Evolutionary conservation across 2,329 filamentous ascomycete genomes (phyloP).

Genomic region (Colletotrichum sp.): DNA sequence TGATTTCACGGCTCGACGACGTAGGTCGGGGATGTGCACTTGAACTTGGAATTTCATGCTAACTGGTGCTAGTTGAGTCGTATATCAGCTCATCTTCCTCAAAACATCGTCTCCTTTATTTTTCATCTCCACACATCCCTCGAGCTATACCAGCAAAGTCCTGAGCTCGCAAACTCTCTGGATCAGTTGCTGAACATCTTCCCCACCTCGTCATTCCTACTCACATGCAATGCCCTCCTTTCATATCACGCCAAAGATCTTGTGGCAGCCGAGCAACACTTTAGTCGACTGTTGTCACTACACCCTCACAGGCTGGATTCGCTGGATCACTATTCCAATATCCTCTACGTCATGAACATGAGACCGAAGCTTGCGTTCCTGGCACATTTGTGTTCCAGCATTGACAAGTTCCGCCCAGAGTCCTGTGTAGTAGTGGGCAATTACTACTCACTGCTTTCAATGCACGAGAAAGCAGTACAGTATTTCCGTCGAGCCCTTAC

Average conservation of each 20-base stretch:
- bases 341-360: slow-evolving; percentile 89
- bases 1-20: slow-evolving; percentile 82
- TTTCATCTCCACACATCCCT: slow-evolving; percentile 92
- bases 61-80: slow-evolving; percentile 66
- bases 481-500: slow-evolving; percentile 95
- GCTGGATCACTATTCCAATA: slow-evolving; percentile 96
- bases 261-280: slow-evolving; percentile 67
- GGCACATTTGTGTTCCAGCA: slow-evolving; percentile 86
- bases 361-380: slow-evolving; percentile 91
- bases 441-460: slow-evolving; percentile 92
- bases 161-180: slow-evolving; percentile 75
- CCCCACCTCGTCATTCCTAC: slow-evolving; percentile 84
- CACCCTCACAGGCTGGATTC: slow-evolving; percentile 81
- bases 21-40: slow-evolving; percentile 56
- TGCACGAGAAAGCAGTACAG: slow-evolving; percentile 97
- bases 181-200: slow-evolving; percentile 84
- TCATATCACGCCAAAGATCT: slow-evolving; percentile 91
- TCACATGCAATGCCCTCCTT: slow-evolving; percentile 87
- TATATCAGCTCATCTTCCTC: slow-evolving; percentile 75
- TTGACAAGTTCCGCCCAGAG: slow-evolving; percentile 96
- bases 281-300: slow-evolving; percentile 81
- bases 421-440: slow-evolving; percentile 97
- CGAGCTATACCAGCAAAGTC: slow-evolving; percentile 87
- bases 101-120: slow-evolving; percentile 91
- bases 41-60: slow-evolving; percentile 23